phyloP scores from a whole-genome alignment of 202 grass and related monocot genomes.

The Sporobolus alterniflorus region DNA sequence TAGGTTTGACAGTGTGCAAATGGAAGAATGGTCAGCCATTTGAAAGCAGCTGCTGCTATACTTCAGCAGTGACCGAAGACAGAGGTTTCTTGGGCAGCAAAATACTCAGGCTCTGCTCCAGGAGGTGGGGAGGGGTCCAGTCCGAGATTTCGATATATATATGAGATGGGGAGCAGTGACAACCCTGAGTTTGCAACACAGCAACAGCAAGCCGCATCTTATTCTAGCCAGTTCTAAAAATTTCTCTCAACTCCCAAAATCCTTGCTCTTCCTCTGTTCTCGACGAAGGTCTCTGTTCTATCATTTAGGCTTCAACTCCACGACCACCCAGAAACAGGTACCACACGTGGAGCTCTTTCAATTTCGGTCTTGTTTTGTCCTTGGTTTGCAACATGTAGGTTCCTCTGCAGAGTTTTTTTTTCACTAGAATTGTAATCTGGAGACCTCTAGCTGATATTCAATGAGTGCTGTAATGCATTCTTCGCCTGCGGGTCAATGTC shows the following conservation, averaged over 20 bases:
- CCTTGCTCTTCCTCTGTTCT: background rate
- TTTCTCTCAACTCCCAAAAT: constrained; percentile 9
- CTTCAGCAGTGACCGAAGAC: constrained; percentile 32
- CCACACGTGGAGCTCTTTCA: background rate
- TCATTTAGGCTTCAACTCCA: background rate
- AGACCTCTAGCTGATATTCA: background rate
- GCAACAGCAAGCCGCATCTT: constrained; percentile 2
- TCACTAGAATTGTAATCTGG: background rate
- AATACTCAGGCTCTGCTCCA: background rate
- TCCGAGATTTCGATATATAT: constrained; percentile 42
- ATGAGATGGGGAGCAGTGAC: constrained; percentile 24
- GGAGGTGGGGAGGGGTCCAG: background rate
- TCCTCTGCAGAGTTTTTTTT: constrained; percentile 14
- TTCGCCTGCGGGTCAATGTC: background rate
- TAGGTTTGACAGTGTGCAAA: constrained; percentile 28
- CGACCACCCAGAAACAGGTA: constrained; percentile 30
- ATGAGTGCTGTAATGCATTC: background rate
- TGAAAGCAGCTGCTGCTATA: constrained; percentile 24
- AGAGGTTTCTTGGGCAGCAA: constrained; percentile 30
- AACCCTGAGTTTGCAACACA: constrained; percentile 19
- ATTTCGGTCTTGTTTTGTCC: constrained; percentile 9
- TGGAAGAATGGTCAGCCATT: constrained; percentile 17
- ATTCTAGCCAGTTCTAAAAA: constrained; percentile 12
- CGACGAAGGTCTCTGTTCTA: constrained; percentile 8
- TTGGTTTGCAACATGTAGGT: background rate